Evolutionary conservation across 805 yeast species (phyloP), one percentile per base, ranked within the genome.

Genomic region (Cyberlindnera maclurae): DNA sequence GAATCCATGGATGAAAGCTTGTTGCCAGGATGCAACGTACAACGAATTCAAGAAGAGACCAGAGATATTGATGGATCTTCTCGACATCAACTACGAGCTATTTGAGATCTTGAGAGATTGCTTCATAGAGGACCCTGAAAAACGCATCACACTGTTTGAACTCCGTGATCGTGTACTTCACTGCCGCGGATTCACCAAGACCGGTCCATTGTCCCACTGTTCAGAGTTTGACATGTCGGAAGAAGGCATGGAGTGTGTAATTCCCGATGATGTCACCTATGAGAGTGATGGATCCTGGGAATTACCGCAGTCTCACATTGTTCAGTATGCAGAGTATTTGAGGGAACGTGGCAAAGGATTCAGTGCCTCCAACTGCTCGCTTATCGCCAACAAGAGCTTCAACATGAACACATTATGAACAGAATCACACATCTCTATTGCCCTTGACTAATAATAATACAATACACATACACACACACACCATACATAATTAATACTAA

Each of bases 1-100:
- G 57, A 89, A 88, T 52, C 96, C 96, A 22, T 88, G 96, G 96
- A 74, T 85, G 36, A 77, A 80, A 49, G 94, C 95, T 10, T 72
- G 81, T 37, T 63, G 75, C 29, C 55, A 71, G 32, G 87, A 80
- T 51, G 62, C 71, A 29, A 73, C 94, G 0, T 88, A 82, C 60
- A 65, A 65, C 42, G 79, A 77, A 18, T 89, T 72, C 58, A 65
- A 76, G 27, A 64, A 70, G 35, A 75, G 77, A 45, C 69, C 76
- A 11, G 52, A 59, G 10, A 70, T 86, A 5, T 63, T 88, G 39
- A 60, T 68, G 52, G 70, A 73, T 39, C 86, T 88, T 24, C 63
- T 88, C 46, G 94, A 96, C 29, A 71, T 88, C 6, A 79, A 89
- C 22, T 55, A 62, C 15, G 81, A 80, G 44, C 66, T 86, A 39